phyloP scores from a whole-genome alignment of 352 stramenopile genomes.

The Aphanomyces cochlioides region DNA sequence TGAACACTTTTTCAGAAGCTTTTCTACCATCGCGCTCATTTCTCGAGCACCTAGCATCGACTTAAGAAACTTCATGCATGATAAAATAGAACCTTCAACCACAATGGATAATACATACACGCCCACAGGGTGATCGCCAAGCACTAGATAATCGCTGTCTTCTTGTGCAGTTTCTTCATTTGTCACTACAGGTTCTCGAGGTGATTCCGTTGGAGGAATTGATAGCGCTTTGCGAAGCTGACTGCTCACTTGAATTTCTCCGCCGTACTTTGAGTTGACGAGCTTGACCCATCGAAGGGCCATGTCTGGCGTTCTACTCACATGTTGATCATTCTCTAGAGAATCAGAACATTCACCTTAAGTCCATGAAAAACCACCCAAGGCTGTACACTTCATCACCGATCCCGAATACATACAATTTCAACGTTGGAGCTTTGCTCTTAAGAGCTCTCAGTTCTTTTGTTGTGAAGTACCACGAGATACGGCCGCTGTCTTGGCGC shows the following conservation, averaged over 20 bases:
- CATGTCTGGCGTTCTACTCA: constrained; percentile 58
- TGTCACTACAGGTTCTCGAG: not conserved
- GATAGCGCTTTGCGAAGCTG: constrained; percentile 9
- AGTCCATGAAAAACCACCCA: constrained; percentile 79
- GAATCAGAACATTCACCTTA: constrained; percentile 39
- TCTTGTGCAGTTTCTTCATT: constrained; percentile 29
- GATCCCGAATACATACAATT: constrained; percentile 69
- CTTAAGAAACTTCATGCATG: not conserved
- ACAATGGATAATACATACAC: constrained; percentile 65
- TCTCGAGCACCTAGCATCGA: constrained; percentile 36
- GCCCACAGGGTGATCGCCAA: constrained; percentile 44
- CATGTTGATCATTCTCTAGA: not conserved
- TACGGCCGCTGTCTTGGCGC: constrained; percentile 39
- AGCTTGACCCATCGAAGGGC: constrained; percentile 67
- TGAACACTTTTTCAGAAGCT: constrained; percentile 18
- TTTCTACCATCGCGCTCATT: constrained; percentile 36
- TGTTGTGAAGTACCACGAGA: constrained; percentile 61
- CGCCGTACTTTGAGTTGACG: constrained; percentile 63
- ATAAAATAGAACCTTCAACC: constrained; percentile 36
- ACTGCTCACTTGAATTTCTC: constrained; percentile 59
- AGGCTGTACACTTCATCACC: constrained; percentile 46
- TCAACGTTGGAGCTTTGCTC: constrained; percentile 57
- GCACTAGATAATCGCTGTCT: constrained; percentile 48
- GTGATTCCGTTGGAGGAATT: not conserved
- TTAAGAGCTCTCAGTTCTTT: constrained; percentile 64